These are phyloP conservation scores for Piper betle DNA, from an alignment of 164 flowering plant genomes.

Conservation along the genomic window DNA sequence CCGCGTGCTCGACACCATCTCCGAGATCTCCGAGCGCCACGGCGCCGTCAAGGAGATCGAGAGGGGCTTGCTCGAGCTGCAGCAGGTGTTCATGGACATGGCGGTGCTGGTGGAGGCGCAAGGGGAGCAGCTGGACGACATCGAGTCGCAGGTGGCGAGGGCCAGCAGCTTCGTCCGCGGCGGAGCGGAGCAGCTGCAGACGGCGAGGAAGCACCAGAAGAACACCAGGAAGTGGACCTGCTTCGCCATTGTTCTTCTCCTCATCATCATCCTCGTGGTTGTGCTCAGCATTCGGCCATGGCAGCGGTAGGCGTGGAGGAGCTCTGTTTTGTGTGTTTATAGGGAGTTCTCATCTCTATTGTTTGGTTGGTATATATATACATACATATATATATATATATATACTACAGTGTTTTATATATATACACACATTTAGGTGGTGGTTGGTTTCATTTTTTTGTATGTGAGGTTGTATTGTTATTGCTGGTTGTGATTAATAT, in stretches of 20 bases:
- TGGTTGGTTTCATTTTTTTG: no score
- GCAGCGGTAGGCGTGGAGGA: not conserved
- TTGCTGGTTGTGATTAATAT: no score
- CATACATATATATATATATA: no score
- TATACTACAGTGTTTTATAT: no score
- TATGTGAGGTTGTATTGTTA: no score
- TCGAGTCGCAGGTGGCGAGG: constrained; percentile 24
- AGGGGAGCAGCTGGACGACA: constrained; percentile 29
- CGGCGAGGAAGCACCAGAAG: constrained; percentile 24
- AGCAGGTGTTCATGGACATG: constrained; percentile 31
- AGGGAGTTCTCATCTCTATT: no score
- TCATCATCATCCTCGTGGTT: constrained; percentile 19
- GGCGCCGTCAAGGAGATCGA: constrained; percentile 28
- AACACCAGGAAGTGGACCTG: constrained; percentile 33
- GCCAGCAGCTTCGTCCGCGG: constrained; percentile 23
- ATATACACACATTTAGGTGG: no score
- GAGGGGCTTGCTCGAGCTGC: constrained; percentile 20
- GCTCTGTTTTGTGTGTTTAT: no score
- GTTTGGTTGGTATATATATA: not conserved
- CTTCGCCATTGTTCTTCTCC: constrained; percentile 17
- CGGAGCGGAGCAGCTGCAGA: constrained; percentile 18
- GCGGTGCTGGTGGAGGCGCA: constrained; percentile 20
- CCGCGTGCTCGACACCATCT: constrained; percentile 17
- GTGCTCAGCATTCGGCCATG: constrained; percentile 4
- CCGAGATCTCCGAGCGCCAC: constrained; percentile 28